A percentile compares a stretch with the other conserved stretches of the same genome.
Evolutionary conservation across 2,329 filamentous ascomycete species (phyloP).

Genomic region (Diaporthe vexans): DNA sequence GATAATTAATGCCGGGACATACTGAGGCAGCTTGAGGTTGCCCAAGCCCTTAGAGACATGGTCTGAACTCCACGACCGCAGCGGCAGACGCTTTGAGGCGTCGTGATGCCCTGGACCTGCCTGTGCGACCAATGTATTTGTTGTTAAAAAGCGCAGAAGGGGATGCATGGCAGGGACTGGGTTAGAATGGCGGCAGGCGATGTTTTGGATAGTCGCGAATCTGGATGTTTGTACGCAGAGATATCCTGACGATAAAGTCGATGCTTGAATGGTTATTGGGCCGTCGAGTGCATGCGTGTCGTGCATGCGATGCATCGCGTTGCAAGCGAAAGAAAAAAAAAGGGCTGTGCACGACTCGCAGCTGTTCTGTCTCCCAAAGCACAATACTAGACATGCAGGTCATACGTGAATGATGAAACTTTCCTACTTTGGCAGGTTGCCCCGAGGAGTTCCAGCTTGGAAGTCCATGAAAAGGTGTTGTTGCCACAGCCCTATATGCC

Average conservation of each 20-base stretch:
- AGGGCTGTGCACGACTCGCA: background rate
- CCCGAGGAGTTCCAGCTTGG: background rate
- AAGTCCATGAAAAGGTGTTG: background rate
- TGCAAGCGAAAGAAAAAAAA: no score
- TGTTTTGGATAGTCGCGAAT: constrained; percentile 30
- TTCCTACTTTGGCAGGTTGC: constrained; percentile 25
- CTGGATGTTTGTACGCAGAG: constrained; percentile 34
- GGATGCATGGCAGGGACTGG: constrained; percentile 14
- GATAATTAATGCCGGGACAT: constrained; percentile 39
- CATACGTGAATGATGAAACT: constrained; percentile 13
- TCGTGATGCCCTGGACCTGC: background rate
- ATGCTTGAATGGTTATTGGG: constrained; percentile 24
- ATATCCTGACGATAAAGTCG: constrained; percentile 36
- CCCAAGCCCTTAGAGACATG: background rate
- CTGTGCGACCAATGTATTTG: background rate
- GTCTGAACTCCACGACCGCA: constrained; percentile 13
- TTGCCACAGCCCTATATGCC: constrained; percentile 31
- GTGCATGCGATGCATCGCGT: background rate
- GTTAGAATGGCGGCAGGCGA: background rate
- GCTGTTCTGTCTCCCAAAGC: background rate
- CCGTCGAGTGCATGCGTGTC: background rate
- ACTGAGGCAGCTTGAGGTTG: constrained; percentile 22
- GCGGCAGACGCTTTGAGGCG: constrained; percentile 2
- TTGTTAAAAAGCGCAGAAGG: background rate
- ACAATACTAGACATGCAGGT: background rate